Conservation (phyloP, 2,329 filamentous ascomycete species). For the Pseudogymnoascus sp. region DNA sequence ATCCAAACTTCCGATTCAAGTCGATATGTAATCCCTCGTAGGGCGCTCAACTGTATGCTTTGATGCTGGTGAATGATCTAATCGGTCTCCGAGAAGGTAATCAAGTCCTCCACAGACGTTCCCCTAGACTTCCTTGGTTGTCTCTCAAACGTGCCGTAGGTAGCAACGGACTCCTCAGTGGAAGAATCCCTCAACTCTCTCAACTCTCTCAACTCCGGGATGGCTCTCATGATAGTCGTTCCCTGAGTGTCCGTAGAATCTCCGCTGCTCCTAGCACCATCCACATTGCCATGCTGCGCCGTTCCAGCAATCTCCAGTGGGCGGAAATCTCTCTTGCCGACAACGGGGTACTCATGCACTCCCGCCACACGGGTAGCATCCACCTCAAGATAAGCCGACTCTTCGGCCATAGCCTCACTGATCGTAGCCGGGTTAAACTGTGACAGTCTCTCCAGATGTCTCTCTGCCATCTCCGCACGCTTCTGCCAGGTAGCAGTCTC, state of each 20-base stretch:
- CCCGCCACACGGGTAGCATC: not conserved
- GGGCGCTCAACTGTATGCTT: not conserved
- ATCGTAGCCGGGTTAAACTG: not conserved
- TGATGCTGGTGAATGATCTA: not conserved
- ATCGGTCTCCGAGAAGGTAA: not conserved
- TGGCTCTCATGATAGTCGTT: not conserved
- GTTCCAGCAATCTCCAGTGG: not conserved
- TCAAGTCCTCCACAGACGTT: not conserved
- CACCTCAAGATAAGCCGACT: not conserved
- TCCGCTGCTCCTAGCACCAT: not conserved
- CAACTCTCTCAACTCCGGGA: not conserved
- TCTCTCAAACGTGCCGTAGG: not conserved
- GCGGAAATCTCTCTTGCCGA: not conserved
- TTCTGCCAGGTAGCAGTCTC: constrained; percentile 45
- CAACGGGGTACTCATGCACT: not conserved
- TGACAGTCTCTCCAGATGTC: constrained; percentile 36
- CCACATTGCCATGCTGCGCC: not conserved
- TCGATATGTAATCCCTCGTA: not conserved
- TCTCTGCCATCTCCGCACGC: constrained; percentile 50
- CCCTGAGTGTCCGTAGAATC: not conserved
- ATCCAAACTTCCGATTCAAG: constrained; percentile 2
- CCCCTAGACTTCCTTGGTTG: not conserved
- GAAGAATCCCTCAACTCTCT: not conserved
- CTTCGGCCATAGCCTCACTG: not conserved
- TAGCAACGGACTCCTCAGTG: not conserved